Conservation (phyloP, 768 basidiomycete species). For the Collybiopsis confluens region DNA sequence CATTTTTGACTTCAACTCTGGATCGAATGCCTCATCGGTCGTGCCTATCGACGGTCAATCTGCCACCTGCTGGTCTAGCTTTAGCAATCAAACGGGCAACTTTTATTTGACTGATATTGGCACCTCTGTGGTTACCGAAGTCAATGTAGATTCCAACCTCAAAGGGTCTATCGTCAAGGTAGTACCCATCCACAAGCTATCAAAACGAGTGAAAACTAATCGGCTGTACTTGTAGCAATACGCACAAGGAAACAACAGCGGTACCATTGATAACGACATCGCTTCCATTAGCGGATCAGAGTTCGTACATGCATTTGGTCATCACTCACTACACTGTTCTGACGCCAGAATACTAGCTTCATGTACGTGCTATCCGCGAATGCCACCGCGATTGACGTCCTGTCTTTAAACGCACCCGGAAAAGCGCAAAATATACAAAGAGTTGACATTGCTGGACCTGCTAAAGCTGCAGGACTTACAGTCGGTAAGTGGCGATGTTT, state of each 20-base stretch:
- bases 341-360: constrained; percentile 25
- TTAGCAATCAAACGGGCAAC: constrained; percentile 36
- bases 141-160: constrained; percentile 41
- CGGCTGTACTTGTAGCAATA: constrained; percentile 27
- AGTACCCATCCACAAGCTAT: neutral
- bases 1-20: constrained; percentile 30
- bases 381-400: constrained; percentile 33
- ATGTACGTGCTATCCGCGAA: constrained; percentile 36
- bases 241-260: constrained; percentile 28
- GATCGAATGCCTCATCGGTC: constrained; percentile 21
- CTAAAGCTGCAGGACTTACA: constrained; percentile 26
- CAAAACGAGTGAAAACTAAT: neutral
- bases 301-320: constrained; percentile 18
- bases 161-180: constrained; percentile 42
- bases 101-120: constrained; percentile 42
- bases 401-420: constrained; percentile 34
- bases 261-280: constrained; percentile 37
- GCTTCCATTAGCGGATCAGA: constrained; percentile 33
- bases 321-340: neutral
- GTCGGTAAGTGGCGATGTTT: constrained; percentile 25
- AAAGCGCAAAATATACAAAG: constrained; percentile 25
- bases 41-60: constrained; percentile 31
- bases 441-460: constrained; percentile 27
- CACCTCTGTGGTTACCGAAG: constrained; percentile 38
- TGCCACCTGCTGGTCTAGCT: constrained; percentile 41